A percentile compares a stretch with the other conserved stretches of the same genome.
Conservation (phyloP, 176 grass and related monocot species). For the Oryza brachyantha region DNA sequence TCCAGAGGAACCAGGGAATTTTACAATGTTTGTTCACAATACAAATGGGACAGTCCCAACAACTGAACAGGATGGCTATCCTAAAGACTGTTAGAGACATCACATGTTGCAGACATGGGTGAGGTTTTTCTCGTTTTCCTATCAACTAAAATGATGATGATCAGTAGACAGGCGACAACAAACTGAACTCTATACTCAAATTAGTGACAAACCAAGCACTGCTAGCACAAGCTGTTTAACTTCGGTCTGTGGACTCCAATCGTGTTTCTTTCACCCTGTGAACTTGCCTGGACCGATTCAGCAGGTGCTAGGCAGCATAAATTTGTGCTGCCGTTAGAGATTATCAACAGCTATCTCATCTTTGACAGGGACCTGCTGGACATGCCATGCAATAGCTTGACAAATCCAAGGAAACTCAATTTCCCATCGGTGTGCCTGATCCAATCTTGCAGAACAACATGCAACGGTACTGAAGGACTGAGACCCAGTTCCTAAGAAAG, state of each 20-base stretch:
- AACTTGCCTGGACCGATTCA: conserved; percentile 13
- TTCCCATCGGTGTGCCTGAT: conserved; percentile 80
- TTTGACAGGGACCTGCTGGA: conserved; percentile 64
- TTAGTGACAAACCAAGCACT: conserved; percentile 35
- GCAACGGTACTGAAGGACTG: conserved; percentile 63
- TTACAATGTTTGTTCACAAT: conserved; percentile 33
- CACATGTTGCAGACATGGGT: conserved; percentile 47
- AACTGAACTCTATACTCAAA: conserved; percentile 44
- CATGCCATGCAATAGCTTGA: conserved; percentile 80
- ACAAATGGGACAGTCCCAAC: not conserved
- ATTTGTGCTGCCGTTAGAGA: conserved; percentile 25
- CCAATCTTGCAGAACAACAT: conserved; percentile 82
- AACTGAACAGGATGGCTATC: conserved; percentile 28
- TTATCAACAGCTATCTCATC: conserved; percentile 56
- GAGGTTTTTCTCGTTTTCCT: conserved; percentile 48
- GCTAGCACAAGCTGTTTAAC: conserved; percentile 22
- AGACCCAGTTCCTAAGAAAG: conserved; percentile 60
- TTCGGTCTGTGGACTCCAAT: conserved; percentile 12
- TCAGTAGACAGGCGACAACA: conserved; percentile 26
- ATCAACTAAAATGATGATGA: conserved; percentile 16
- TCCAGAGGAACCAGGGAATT: conserved; percentile 17
- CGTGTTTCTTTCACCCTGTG: conserved; percentile 16
- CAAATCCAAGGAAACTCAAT: conserved; percentile 81
- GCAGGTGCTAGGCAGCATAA: conserved; percentile 20
- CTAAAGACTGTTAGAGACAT: conserved; percentile 49